Conservation (phyloP, 1,139 yeast genomes). For the Scheffersomyces insectosa region DNA sequence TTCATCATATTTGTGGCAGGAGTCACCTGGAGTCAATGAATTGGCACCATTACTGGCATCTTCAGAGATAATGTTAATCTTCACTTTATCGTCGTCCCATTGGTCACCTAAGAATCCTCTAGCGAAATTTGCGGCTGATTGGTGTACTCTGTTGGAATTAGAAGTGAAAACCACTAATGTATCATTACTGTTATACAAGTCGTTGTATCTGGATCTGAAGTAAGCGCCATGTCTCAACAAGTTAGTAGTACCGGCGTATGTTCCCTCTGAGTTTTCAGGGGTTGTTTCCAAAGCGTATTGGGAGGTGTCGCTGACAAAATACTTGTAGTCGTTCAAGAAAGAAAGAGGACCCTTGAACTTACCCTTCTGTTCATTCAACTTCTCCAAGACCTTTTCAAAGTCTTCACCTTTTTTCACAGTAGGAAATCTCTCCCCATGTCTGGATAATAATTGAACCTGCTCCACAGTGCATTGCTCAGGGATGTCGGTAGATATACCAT, state of each 20-base stretch:
- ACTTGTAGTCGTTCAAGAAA: constrained; percentile 35
- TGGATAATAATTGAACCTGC: constrained; percentile 62
- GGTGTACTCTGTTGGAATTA: constrained; percentile 30
- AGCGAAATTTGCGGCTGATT: constrained; percentile 33
- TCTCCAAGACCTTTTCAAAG: constrained; percentile 17
- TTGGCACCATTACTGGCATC: constrained; percentile 28
- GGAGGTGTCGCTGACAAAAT: constrained; percentile 27
- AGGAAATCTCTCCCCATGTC: constrained; percentile 81
- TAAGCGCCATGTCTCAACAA: constrained; percentile 36
- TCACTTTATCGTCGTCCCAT: constrained; percentile 10
- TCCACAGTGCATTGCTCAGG: constrained; percentile 58
- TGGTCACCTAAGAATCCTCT: constrained; percentile 26
- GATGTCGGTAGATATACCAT: constrained; percentile 44
- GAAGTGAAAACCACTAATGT: constrained; percentile 36
- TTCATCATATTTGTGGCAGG: constrained; percentile 20
- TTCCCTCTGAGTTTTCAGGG: constrained; percentile 13
- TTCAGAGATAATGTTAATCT: constrained; percentile 29
- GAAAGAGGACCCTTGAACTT: constrained; percentile 32
- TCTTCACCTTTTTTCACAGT: constrained; percentile 11
- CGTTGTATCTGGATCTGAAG: constrained; percentile 34
- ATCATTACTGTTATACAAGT: constrained; percentile 19
- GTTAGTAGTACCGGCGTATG: constrained; percentile 25
- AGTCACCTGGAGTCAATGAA: constrained; percentile 29
- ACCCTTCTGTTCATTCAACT: constrained; percentile 21
- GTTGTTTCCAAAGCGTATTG: constrained; percentile 26